Evolutionary conservation across 2,329 filamentous ascomycete species (phyloP).

Genomic region (Aspergillus pseudoglaucus): DNA sequence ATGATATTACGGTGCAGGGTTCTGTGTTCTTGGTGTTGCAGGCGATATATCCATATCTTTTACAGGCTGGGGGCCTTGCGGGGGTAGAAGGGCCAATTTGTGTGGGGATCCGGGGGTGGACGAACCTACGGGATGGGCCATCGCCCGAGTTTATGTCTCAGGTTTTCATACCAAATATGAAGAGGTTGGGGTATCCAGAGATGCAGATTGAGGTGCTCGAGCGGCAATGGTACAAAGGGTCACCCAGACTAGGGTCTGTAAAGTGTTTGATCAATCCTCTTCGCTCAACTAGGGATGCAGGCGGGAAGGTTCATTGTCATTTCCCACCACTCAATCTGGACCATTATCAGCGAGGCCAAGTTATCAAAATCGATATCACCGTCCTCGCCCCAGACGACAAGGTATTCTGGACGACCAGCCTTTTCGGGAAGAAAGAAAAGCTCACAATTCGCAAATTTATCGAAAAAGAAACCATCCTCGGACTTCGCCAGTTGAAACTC

Average conservation of each 20-base stretch:
- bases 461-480: conserved; percentile 12
- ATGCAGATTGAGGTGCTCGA: conserved; percentile 39
- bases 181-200: conserved; percentile 44
- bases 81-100: conserved; percentile 18
- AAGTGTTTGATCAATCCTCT: conserved; percentile 45
- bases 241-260: conserved; percentile 42
- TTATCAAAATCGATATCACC: conserved; percentile 34
- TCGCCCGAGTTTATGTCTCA: conserved; percentile 52
- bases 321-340: conserved; percentile 30
- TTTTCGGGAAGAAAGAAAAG: background rate
- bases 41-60: conserved; percentile 51
- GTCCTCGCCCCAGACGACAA: conserved; percentile 30
- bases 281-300: background rate
- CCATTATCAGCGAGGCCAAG: conserved; percentile 20
- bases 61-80: conserved; percentile 40
- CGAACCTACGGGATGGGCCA: conserved; percentile 50
- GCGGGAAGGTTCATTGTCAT: conserved; percentile 1
- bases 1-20: conserved; percentile 45
- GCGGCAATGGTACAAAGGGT: conserved; percentile 50
- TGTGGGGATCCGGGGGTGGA: conserved; percentile 50
- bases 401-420: background rate
- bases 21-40: conserved; percentile 53
- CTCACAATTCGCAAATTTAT: conserved; percentile 17
- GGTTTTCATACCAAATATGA: conserved; percentile 50
- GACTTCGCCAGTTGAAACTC: conserved; percentile 6